Percentiles rank a stretch among this genome's conserved stretches.
These are phyloP conservation scores for Orbilia quercus DNA, from an alignment of 2,329 filamentous ascomycete species.

Conservation along the genomic window DNA sequence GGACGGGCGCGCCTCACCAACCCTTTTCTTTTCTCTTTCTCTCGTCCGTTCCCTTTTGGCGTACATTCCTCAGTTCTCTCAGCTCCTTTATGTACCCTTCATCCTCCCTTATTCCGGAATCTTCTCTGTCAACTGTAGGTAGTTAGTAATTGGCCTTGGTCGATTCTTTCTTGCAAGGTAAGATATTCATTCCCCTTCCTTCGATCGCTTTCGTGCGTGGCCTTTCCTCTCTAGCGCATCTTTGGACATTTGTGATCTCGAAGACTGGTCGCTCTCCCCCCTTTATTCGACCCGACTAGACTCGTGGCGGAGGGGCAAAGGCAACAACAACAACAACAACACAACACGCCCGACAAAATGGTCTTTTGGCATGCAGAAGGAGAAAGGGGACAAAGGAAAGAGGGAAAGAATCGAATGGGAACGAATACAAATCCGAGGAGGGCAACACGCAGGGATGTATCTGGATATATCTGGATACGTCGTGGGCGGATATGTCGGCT, in stretches of 20 bases:
- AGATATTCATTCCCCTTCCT: slow-evolving; percentile 18
- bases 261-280: slow-evolving; percentile 1
- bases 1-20: slow-evolving; percentile 42
- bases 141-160: slow-evolving; percentile 53
- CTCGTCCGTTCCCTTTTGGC: slow-evolving; percentile 47
- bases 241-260: slow-evolving; percentile 2
- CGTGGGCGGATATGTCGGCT: too few relatives aligned
- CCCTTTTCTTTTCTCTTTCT: slow-evolving; percentile 38
- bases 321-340: slow-evolving; percentile 16
- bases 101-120: slow-evolving; percentile 42
- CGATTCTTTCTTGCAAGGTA: slow-evolving; percentile 55
- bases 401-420: slow-evolving; percentile 3
- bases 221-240: slow-evolving; percentile 9
- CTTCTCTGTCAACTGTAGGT: slow-evolving; percentile 53
- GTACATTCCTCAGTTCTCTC: slow-evolving; percentile 21
- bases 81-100: slow-evolving; percentile 53
- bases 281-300: too few relatives aligned
- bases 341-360: slow-evolving; percentile 1
- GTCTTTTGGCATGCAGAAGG: background rate
- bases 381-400: background rate
- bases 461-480: too few relatives aligned
- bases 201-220: background rate
- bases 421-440: too few relatives aligned
- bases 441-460: too few relatives aligned
- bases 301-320: background rate